Evolutionary conservation across 2,329 filamentous ascomycete genomes (phyloP).

Genomic region (Dactylellina haptotyla): DNA sequence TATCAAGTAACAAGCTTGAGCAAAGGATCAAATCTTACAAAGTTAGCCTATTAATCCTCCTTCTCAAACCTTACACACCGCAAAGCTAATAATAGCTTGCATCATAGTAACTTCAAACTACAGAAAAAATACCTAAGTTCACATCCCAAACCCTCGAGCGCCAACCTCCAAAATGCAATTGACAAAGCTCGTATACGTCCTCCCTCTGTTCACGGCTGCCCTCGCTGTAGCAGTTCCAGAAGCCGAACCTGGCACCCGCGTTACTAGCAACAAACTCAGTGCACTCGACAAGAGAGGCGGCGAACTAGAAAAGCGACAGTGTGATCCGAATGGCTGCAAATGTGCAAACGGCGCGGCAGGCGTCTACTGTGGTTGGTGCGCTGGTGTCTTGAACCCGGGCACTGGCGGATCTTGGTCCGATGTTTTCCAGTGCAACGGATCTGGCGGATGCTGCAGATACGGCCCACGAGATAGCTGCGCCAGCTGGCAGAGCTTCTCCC

Average conservation of each 20-base stretch:
- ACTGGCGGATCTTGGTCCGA: conserved; percentile 22
- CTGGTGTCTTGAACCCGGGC: conserved; percentile 5
- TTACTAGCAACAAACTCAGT: neutral
- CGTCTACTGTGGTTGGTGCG: conserved; percentile 34
- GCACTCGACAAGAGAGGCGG: neutral
- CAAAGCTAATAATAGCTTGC: too few species aligned
- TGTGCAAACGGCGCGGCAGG: neutral
- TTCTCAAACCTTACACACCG: neutral
- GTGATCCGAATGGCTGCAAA: conserved; percentile 17
- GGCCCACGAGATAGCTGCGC: conserved; percentile 13
- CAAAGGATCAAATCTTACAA: too few species aligned
- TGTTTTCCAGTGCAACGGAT: conserved; percentile 22
- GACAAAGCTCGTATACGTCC: conserved; percentile 9
- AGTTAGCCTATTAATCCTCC: neutral
- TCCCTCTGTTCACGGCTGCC: conserved; percentile 1
- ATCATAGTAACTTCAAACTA: too few species aligned
- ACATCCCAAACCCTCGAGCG: too few species aligned
- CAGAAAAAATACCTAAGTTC: too few species aligned
- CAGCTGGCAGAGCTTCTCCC: conserved; percentile 17
- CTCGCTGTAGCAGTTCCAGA: conserved; percentile 23
- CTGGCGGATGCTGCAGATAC: conserved; percentile 25
- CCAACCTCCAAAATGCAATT: conserved; percentile 21
- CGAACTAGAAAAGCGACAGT: conserved; percentile 14
- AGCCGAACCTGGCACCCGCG: conserved; percentile 21
- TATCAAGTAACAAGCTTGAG: too few species aligned